These are phyloP conservation scores for Ciborinia camelliae DNA, from an alignment of 2,329 filamentous ascomycete species.

Conservation along the genomic window DNA sequence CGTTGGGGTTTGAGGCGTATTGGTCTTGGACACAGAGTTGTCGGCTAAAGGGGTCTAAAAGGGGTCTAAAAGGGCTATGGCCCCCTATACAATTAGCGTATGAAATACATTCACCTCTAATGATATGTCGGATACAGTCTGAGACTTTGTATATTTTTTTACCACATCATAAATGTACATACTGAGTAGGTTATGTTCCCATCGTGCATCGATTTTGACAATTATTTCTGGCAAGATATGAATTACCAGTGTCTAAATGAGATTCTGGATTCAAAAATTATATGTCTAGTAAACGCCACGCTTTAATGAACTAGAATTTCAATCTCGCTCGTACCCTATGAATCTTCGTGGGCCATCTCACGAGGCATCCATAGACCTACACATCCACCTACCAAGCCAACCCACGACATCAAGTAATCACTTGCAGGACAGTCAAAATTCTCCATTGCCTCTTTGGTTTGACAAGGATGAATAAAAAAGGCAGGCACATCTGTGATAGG, in stretches of 20 bases:
- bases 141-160: slow-evolving; percentile 16
- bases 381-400: slow-evolving; percentile 78
- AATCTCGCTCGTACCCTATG: background rate
- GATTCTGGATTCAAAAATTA: background rate
- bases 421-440: slow-evolving; percentile 56
- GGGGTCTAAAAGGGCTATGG: slow-evolving; percentile 4
- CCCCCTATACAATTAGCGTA: slow-evolving; percentile 5
- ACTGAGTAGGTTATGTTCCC: background rate
- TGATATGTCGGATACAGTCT: slow-evolving; percentile 11
- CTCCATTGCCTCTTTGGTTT: slow-evolving; percentile 76
- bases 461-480: slow-evolving; percentile 92
- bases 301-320: background rate
- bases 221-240: background rate
- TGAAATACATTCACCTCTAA: slow-evolving; percentile 11
- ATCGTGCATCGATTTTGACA: background rate
- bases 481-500: slow-evolving; percentile 72
- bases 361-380: slow-evolving; percentile 76
- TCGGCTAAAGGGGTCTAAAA: slow-evolving; percentile 9
- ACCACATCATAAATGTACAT: background rate
- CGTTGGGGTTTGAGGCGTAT: slow-evolving; percentile 28
- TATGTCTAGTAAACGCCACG: background rate
- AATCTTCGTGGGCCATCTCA: slow-evolving; percentile 50
- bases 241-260: background rate
- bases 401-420: slow-evolving; percentile 81
- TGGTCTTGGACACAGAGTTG: slow-evolving; percentile 4